These are phyloP conservation scores for Carnegiea gigantea DNA, from an alignment of 179 eudicot species.

Conservation along the genomic window DNA sequence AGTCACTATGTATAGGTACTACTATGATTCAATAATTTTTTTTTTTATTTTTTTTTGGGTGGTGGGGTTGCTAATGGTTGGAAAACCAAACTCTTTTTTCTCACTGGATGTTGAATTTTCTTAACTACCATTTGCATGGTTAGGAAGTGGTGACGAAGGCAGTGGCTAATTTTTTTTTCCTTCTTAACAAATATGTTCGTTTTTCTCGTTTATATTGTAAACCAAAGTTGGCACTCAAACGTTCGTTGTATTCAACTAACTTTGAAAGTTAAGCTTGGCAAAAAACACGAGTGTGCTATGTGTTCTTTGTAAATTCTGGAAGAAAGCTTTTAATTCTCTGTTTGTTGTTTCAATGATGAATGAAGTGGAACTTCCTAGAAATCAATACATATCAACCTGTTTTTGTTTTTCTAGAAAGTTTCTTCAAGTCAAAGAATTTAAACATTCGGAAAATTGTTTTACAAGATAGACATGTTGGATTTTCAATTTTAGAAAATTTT, in stretches of 20 bases:
- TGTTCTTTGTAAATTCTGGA: neutral
- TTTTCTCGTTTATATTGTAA: neutral
- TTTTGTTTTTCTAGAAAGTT: neutral
- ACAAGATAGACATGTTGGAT: no score
- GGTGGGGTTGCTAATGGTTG: constrained; percentile 7
- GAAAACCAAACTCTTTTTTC: neutral
- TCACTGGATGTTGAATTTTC: neutral
- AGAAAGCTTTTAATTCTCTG: neutral
- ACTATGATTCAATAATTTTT: neutral
- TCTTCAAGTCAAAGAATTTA: neutral
- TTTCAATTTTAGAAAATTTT: no score
- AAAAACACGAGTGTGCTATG: neutral
- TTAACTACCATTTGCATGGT: constrained; percentile 13
- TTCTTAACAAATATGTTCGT: constrained; percentile 11
- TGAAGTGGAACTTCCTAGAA: constrained; percentile 5
- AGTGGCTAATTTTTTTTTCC: constrained; percentile 3
- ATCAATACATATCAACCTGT: neutral
- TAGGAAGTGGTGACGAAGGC: constrained; percentile 1
- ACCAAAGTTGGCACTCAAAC: neutral
- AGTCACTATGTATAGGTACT: neutral
- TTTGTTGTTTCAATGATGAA: neutral
- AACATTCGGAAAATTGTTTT: no score
- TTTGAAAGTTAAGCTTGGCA: constrained; percentile 3
- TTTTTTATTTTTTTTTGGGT: neutral
- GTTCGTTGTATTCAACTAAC: neutral